A percentile compares a stretch with the other conserved stretches of the same genome.
phyloP scores from a whole-genome alignment of 176 grass and related monocot genomes.

The Ensete glaucum region DNA sequence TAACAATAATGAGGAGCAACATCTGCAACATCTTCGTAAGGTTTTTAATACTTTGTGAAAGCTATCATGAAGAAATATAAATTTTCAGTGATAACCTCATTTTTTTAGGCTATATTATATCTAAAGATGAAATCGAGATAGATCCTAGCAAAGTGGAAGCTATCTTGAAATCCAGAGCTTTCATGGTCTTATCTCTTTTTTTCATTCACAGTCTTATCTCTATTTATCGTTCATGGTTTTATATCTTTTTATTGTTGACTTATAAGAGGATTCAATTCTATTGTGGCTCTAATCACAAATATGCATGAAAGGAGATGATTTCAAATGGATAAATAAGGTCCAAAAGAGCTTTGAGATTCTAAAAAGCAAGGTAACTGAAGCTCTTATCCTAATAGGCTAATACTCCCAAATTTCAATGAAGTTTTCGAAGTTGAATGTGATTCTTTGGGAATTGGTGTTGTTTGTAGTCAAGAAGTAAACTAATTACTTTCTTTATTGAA shows the following conservation, averaged over 20 bases:
- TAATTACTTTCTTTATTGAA: neutral
- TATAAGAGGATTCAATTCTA: neutral
- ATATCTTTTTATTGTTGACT: neutral
- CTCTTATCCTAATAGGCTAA: neutral
- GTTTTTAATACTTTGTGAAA: neutral
- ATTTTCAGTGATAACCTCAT: neutral
- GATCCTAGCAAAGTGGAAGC: neutral
- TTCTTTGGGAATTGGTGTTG: neutral
- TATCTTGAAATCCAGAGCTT: neutral
- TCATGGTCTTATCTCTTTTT: neutral
- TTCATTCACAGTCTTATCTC: neutral
- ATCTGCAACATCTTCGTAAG: neutral
- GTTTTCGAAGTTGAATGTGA: neutral
- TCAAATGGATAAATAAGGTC: neutral
- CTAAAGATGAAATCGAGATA: neutral
- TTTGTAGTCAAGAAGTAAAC: neutral
- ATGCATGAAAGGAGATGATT: neutral
- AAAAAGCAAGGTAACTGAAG: neutral
- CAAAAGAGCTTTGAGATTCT: neutral
- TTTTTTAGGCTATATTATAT: neutral
- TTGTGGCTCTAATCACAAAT: neutral
- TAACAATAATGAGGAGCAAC: neutral
- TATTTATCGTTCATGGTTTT: neutral
- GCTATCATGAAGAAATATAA: neutral
- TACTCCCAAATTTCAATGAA: neutral